Evolutionary conservation across 805 yeast species (phyloP).

Genomic region (Hanseniaspora mollemarum): DNA sequence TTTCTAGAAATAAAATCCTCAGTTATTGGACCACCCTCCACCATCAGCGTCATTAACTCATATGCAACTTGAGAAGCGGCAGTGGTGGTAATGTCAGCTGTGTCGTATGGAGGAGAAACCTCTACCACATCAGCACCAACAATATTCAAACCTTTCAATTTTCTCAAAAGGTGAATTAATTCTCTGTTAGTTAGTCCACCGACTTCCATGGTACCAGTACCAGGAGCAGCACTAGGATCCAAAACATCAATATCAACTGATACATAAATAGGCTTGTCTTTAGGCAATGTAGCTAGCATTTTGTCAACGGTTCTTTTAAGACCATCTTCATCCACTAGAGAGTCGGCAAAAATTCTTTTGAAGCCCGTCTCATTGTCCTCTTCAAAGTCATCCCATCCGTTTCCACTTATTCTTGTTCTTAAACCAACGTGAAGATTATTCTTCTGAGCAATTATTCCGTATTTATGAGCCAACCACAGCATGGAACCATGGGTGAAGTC

Average conservation of each 20-base stretch:
- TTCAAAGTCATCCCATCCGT: slow-evolving; percentile 51
- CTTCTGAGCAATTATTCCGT: slow-evolving; percentile 46
- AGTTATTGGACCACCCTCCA: slow-evolving; percentile 40
- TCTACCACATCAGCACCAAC: slow-evolving; percentile 74
- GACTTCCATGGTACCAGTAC: slow-evolving; percentile 68
- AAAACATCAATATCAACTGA: slow-evolving; percentile 59
- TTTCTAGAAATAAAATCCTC: slow-evolving; percentile 2
- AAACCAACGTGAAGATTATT: slow-evolving; percentile 65
- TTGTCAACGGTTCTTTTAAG: slow-evolving; percentile 44
- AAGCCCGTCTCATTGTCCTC: slow-evolving; percentile 65
- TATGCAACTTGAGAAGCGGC: slow-evolving; percentile 62
- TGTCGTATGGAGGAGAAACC: slow-evolving; percentile 58
- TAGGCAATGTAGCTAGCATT: slow-evolving; percentile 45
- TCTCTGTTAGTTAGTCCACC: slow-evolving; percentile 70
- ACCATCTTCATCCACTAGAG: slow-evolving; percentile 54
- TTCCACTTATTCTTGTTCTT: slow-evolving; percentile 50
- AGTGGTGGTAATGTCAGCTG: slow-evolving; percentile 35
- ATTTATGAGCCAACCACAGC: slow-evolving; percentile 69
- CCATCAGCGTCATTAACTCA: slow-evolving; percentile 66
- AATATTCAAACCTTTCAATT: slow-evolving; percentile 46
- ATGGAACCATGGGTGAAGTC: slow-evolving; percentile 74
- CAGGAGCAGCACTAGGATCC: slow-evolving; percentile 66
- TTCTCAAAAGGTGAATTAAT: slow-evolving; percentile 46
- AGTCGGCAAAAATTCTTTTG: slow-evolving; percentile 58
- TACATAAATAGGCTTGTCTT: slow-evolving; percentile 55